Percentiles rank a stretch among this genome's conserved stretches.
phyloP scores from a whole-genome alignment of 768 basidiomycete species.

The Mycena albidolilacea region DNA sequence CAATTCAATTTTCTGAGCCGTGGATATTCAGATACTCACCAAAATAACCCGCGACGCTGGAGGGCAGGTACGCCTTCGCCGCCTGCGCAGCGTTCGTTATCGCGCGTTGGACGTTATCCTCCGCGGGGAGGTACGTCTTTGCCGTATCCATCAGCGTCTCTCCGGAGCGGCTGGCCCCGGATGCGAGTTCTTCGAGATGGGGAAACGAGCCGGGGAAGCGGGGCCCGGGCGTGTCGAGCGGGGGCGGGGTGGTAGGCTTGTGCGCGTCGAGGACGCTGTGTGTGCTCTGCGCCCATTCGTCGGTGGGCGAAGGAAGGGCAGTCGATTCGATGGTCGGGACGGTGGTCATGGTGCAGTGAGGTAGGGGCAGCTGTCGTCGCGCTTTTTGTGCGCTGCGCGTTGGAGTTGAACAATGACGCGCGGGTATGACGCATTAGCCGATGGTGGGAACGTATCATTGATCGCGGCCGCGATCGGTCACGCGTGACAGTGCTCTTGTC shows the following conservation, averaged over 20 bases:
- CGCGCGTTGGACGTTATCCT: neutral
- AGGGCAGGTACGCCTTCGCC: too few species aligned
- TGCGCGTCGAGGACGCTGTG: conserved; percentile 5
- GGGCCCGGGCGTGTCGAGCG: neutral
- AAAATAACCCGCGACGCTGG: too few species aligned
- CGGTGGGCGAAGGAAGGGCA: conserved; percentile 11
- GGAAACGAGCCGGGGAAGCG: conserved; percentile 11
- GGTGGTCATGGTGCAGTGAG: neutral
- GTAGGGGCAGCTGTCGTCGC: too few species aligned
- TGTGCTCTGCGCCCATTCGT: conserved; percentile 26
- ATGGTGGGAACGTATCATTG: too few species aligned
- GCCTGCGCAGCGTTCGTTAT: too few species aligned
- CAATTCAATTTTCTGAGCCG: too few species aligned
- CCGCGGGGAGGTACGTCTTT: conserved; percentile 13
- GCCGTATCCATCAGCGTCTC: conserved; percentile 17
- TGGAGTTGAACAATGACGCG: too few species aligned
- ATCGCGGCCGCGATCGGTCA: too few species aligned
- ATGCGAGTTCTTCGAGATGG: neutral
- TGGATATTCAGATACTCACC: too few species aligned
- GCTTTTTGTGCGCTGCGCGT: too few species aligned
- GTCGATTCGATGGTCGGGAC: conserved; percentile 28
- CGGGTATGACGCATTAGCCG: too few species aligned
- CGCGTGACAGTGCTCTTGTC: too few species aligned
- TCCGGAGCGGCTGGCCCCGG: neutral
- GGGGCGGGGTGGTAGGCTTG: neutral